Conservation (phyloP, 169 alveolate genomes). For the Plasmodium gallinaceum region DNA sequence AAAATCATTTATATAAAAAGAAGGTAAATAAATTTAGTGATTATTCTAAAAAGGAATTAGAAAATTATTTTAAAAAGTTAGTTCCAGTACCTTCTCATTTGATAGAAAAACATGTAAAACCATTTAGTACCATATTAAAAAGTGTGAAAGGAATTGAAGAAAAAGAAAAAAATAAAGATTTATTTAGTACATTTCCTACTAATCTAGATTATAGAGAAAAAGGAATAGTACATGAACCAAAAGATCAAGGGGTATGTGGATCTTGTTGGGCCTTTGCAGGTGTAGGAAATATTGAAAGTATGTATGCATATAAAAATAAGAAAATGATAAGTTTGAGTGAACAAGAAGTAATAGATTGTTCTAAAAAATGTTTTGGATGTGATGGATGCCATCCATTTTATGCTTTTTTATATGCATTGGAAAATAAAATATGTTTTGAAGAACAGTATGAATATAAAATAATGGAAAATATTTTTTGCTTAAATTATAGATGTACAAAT, state of each 20-base stretch:
- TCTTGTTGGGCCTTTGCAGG: slow-evolving; percentile 92
- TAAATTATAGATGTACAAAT: slow-evolving; percentile 76
- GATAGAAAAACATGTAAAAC: slow-evolving; percentile 37
- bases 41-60: slow-evolving; percentile 54
- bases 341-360: slow-evolving; percentile 92
- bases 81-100: slow-evolving; percentile 28
- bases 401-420: slow-evolving; percentile 87
- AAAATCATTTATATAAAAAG: slow-evolving; percentile 22
- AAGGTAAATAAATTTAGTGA: slow-evolving; percentile 55
- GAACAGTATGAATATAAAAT: slow-evolving; percentile 86
- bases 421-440: slow-evolving; percentile 83
- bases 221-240: slow-evolving; percentile 58
- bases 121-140: slow-evolving; percentile 10
- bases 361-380: slow-evolving; percentile 84
- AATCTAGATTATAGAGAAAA: slow-evolving; percentile 52
- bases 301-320: slow-evolving; percentile 74
- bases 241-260: slow-evolving; percentile 90
- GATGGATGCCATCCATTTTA: slow-evolving; percentile 90
- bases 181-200: not conserved
- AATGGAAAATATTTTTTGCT: slow-evolving; percentile 68
- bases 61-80: slow-evolving; percentile 49
- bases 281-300: slow-evolving; percentile 84
- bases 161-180: not conserved
- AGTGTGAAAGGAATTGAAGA: not conserved
- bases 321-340: slow-evolving; percentile 83